Evolutionary conservation across 352 stramenopile genomes (phyloP).

Genomic region (Phytopythium aichiense): DNA sequence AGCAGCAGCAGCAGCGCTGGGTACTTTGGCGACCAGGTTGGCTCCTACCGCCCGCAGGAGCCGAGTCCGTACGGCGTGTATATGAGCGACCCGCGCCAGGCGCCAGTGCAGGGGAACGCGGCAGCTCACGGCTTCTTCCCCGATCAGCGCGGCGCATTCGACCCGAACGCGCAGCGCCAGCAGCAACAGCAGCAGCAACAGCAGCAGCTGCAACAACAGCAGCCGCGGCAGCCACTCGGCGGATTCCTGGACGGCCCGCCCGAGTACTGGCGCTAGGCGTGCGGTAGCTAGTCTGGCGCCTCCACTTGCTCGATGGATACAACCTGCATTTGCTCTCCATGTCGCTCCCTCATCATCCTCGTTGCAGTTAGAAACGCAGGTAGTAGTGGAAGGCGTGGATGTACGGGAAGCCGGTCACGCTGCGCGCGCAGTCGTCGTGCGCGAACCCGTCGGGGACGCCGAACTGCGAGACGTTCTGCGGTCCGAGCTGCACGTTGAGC

Average conservation of each 20-base stretch:
- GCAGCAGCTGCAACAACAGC: constrained; percentile 29
- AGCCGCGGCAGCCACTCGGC: constrained; percentile 29
- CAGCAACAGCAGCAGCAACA: constrained; percentile 24
- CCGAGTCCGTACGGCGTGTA: constrained; percentile 13
- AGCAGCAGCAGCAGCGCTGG: constrained; percentile 7
- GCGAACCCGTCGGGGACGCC: constrained; percentile 55
- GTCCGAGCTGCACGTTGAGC: constrained; percentile 39
- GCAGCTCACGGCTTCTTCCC: not conserved
- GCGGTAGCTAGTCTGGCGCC: not conserved
- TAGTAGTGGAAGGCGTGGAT: constrained; percentile 80
- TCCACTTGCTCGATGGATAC: not conserved
- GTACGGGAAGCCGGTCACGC: constrained; percentile 64
- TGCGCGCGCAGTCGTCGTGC: constrained; percentile 51
- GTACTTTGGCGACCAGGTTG: constrained; percentile 37
- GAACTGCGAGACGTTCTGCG: constrained; percentile 45
- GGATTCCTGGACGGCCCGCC: constrained; percentile 42
- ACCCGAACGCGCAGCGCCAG: constrained; percentile 19
- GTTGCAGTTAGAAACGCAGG: constrained; percentile 45
- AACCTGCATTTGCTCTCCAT: constrained; percentile 4
- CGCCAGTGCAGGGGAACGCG: not conserved
- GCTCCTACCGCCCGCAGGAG: constrained; percentile 26
- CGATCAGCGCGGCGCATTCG: constrained; percentile 18
- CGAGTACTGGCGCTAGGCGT: constrained; percentile 52
- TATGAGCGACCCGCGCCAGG: constrained; percentile 10
- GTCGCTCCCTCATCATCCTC: not conserved